Evolutionary conservation across 495 filamentous ascomycete genomes (phyloP).

Genomic region (Trichoderma orchidacearum): DNA sequence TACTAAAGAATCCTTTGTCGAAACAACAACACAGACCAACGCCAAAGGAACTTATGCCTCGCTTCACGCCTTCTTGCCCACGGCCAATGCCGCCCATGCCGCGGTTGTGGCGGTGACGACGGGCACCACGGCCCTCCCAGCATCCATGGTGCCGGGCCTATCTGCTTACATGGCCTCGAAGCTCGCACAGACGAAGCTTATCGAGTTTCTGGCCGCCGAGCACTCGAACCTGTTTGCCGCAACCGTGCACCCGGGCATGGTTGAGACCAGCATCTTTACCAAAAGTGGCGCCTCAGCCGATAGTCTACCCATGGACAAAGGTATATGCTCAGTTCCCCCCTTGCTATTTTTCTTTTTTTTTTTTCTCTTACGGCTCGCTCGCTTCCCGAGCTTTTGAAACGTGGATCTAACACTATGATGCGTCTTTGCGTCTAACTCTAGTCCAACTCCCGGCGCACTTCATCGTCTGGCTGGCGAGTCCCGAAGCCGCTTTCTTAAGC

Average conservation of each 20-base stretch:
- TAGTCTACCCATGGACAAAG: not conserved
- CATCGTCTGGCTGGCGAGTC: slow-evolving; percentile 22
- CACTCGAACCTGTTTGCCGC: slow-evolving; percentile 22
- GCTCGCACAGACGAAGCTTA: slow-evolving; percentile 18
- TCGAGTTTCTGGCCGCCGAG: slow-evolving; percentile 19
- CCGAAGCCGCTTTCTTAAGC: slow-evolving; percentile 24
- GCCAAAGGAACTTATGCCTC: not conserved
- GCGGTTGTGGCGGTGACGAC: not conserved
- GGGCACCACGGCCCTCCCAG: not conserved
- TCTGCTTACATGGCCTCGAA: slow-evolving; percentile 23
- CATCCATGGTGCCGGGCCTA: slow-evolving; percentile 10
- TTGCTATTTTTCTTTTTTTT: not conserved
- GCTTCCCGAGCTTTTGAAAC: too few relatives aligned
- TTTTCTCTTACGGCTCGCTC: not conserved
- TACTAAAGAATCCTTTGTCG: too few relatives aligned
- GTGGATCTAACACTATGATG: not conserved
- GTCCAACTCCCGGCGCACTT: slow-evolving; percentile 23
- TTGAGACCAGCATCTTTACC: slow-evolving; percentile 15
- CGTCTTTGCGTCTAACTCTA: too few relatives aligned
- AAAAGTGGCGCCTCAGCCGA: not conserved
- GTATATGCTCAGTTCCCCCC: not conserved
- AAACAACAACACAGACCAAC: not conserved
- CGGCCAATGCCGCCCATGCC: not conserved
- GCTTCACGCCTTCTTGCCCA: not conserved
- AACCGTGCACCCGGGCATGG: slow-evolving; percentile 25